Conservation (phyloP, 1,284 basidiomycete genomes). For the Ustilago nuda region DNA sequence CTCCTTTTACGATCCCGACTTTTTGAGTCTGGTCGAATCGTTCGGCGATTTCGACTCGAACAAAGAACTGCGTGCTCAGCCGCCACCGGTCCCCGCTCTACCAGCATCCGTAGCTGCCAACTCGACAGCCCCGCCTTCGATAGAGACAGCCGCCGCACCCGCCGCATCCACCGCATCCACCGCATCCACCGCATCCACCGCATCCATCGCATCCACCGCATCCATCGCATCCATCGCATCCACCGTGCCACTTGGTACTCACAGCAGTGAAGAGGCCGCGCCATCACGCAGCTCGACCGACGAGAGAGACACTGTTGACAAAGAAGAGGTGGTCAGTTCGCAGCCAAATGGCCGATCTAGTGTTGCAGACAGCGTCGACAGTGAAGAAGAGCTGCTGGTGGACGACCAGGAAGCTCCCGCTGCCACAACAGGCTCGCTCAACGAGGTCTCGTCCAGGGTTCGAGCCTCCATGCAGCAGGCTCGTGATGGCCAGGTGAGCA, state of each 20-base stretch:
- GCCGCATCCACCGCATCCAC: no score
- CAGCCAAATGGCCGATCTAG: neutral
- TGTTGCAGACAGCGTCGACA: neutral
- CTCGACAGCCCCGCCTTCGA: neutral
- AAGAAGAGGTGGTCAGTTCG: neutral
- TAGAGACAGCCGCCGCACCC: neutral
- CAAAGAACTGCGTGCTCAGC: slow-evolving; percentile 36
- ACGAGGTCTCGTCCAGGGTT: slow-evolving; percentile 71
- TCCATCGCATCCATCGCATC: neutral
- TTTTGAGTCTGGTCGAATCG: slow-evolving; percentile 73
- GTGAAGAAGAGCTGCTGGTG: slow-evolving; percentile 29
- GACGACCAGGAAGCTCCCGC: slow-evolving; percentile 18
- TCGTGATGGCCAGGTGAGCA: slow-evolving; percentile 75
- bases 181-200: no score
- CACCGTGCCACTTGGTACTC: neutral
- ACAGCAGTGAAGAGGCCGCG: neutral
- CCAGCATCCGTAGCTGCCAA: slow-evolving; percentile 11
- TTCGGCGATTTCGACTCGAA: slow-evolving; percentile 63
- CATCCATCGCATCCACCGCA: no score
- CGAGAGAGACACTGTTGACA: neutral
- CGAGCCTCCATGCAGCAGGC: slow-evolving; percentile 77
- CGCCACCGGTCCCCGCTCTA: slow-evolving; percentile 32
- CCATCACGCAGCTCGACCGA: neutral
- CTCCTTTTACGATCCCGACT: slow-evolving; percentile 82
- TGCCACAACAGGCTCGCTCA: slow-evolving; percentile 26